Evolutionary conservation across 2,329 filamentous ascomycete genomes (phyloP).

Genomic region (Clonostachys byssicola): DNA sequence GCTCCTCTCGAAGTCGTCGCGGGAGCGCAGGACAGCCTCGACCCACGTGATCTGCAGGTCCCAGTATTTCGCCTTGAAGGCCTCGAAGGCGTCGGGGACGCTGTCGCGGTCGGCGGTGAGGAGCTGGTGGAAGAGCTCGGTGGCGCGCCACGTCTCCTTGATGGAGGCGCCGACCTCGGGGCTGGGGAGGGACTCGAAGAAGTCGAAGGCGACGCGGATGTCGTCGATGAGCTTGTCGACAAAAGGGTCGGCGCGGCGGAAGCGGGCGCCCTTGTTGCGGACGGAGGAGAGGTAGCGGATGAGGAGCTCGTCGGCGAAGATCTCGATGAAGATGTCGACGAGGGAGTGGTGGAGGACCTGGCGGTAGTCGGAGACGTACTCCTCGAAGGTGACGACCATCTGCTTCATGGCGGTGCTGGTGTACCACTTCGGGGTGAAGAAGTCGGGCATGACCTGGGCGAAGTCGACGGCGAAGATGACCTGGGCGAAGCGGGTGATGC

Average conservation of each 20-base stretch:
- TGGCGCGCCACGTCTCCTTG: slow-evolving; percentile 89
- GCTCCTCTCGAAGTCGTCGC: slow-evolving; percentile 90
- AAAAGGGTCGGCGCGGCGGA: slow-evolving; percentile 82
- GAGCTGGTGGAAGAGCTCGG: slow-evolving; percentile 77
- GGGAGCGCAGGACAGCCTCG: slow-evolving; percentile 77
- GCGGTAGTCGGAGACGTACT: slow-evolving; percentile 87
- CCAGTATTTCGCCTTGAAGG: slow-evolving; percentile 85
- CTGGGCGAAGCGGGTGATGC: slow-evolving; percentile 79
- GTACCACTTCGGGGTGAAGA: slow-evolving; percentile 94
- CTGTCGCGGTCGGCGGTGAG: slow-evolving; percentile 71
- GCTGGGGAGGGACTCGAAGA: slow-evolving; percentile 69
- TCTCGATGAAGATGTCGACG: slow-evolving; percentile 87
- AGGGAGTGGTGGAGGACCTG: slow-evolving; percentile 81
- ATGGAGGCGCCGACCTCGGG: slow-evolving; percentile 68
- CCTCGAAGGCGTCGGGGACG: slow-evolving; percentile 74
- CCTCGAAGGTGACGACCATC: slow-evolving; percentile 91
- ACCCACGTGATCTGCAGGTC: slow-evolving; percentile 95
- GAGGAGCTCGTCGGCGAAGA: slow-evolving; percentile 87
- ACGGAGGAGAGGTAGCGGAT: slow-evolving; percentile 79
- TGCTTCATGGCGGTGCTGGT: slow-evolving; percentile 80
- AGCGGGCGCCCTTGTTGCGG: slow-evolving; percentile 86
- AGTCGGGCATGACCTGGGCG: slow-evolving; percentile 73
- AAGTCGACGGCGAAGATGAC: slow-evolving; percentile 93
- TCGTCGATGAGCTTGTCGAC: slow-evolving; percentile 93
- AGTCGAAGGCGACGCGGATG: slow-evolving; percentile 83